Conservation (phyloP, 805 yeast genomes). For the Kuraishia ogatae region DNA sequence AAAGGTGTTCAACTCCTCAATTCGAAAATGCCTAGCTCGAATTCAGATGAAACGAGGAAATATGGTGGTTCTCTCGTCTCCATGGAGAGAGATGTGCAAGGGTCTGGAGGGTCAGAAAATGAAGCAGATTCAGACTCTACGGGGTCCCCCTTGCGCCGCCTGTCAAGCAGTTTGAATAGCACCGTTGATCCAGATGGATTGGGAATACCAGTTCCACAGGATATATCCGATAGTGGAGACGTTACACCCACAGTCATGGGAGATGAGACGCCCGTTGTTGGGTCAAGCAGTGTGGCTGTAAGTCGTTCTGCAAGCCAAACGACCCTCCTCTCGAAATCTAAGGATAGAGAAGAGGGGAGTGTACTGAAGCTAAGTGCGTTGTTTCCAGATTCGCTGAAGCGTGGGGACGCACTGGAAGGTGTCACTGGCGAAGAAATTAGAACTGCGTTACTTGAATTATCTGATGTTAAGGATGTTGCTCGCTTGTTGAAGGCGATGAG, state of each 20-base stretch:
- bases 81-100: neutral
- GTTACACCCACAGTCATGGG: neutral
- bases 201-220: neutral
- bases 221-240: neutral
- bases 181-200: neutral
- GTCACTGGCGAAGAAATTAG: constrained; percentile 24
- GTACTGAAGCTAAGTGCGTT: constrained; percentile 21
- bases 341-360: constrained; percentile 34
- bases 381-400: constrained; percentile 4
- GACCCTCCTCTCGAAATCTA: constrained; percentile 19
- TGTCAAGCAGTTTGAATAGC: neutral
- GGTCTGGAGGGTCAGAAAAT: neutral
- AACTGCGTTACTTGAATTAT: constrained; percentile 25
- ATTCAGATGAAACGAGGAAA: neutral
- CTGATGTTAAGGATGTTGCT: constrained; percentile 27
- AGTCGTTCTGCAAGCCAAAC: constrained; percentile 5
- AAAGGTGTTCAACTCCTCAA: constrained; percentile 35
- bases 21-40: constrained; percentile 5
- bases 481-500: constrained; percentile 29
- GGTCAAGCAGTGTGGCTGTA: neutral
- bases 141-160: neutral
- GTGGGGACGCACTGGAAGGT: neutral
- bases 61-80: neutral
- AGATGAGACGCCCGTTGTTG: neutral
- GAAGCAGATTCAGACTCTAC: neutral